phyloP scores from a whole-genome alignment of 225 moss, liverwort and hornwort genomes.

The Takakia lepidozioides region DNA sequence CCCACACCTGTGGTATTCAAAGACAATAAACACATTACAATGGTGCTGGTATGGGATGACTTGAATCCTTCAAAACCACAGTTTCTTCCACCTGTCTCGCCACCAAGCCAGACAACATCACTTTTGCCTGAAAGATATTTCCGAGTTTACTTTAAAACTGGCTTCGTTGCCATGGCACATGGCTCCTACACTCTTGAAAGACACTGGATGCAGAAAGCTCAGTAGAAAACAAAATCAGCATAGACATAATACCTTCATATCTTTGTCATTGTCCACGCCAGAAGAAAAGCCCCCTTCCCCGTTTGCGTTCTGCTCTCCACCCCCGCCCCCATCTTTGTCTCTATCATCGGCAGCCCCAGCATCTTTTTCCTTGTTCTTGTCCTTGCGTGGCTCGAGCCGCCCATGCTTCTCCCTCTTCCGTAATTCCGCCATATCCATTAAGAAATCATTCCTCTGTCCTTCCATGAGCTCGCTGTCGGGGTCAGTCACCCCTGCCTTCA shows the following conservation, averaged over 20 bases:
- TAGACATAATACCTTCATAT: slow-evolving; percentile 78
- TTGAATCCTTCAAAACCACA: no score
- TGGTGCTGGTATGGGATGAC: no score
- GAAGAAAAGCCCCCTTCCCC: slow-evolving; percentile 86
- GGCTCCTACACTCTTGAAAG: no score
- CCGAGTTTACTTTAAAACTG: no score
- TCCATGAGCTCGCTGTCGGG: slow-evolving; percentile 93
- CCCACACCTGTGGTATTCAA: no score
- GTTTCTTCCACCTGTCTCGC: no score
- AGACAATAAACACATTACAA: no score
- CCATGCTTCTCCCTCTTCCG: slow-evolving; percentile 97
- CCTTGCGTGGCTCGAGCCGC: slow-evolving; percentile 76
- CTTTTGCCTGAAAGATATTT: no score
- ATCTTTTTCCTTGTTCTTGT: slow-evolving; percentile 86
- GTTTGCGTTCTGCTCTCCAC: slow-evolving; percentile 79
- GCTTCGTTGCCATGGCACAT: no score
- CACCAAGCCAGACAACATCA: no score
- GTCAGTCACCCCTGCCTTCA: slow-evolving; percentile 79
- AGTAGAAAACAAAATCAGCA: no score
- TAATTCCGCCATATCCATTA: slow-evolving; percentile 87
- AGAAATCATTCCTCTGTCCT: slow-evolving; percentile 91
- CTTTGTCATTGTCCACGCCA: slow-evolving; percentile 94
- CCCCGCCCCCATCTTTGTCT: slow-evolving; percentile 88
- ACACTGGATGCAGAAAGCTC: no score
- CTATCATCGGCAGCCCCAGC: slow-evolving; percentile 71